Evolutionary conservation across 495 filamentous ascomycete genomes (phyloP), one percentile per base, ranked within the genome.

Genomic region (Choiromyces venosus): DNA sequence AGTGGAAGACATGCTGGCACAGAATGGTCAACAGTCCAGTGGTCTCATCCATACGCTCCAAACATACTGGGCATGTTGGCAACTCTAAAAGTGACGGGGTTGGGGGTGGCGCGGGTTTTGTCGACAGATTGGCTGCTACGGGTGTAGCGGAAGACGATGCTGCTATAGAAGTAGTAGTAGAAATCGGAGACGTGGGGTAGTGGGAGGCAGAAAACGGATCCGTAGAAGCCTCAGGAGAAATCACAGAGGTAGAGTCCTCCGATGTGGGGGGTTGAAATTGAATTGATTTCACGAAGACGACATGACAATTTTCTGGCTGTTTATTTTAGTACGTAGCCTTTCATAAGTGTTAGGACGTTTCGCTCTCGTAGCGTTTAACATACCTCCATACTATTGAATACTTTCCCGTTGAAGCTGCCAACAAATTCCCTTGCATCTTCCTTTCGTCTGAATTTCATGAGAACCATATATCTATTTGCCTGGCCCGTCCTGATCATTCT

Each of bases 1-100:
- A 99, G 83, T 99, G 95, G 81, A 99, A 99, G 70, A 99, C 93
- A 76, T 99, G 95, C 79, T 98, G 96, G 82, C 95, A 99, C 74
- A 94, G 89, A 44, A 98, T 98, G 1, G 95, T 99, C 77, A 98
- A 87, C 4, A 99, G 85, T 6, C 95, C 95, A 0, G 93, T 93
- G 8, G 94, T 97, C 78, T 99, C 94, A 77, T 99, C 95, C 95
- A 99, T 99, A 42, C 95, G 90, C 83, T 99, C 95, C 18, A 99
- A 87, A 76, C 95, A 99, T 19, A 99, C 96, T 1, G 96, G 93
- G 75, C 95, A 99, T 3, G 96, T 99, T 6, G 95, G 95, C 1
- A 99, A 86, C 83, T 99, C 95, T 72, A 97, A 85, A 16, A 98
- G 86, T 25, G 91, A 88, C 0, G 94, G 93, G 2, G 95, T 97